These are phyloP conservation scores for Closterium sp. DNA, from an alignment of 139 green algal genomes.

Conservation along the genomic window DNA sequence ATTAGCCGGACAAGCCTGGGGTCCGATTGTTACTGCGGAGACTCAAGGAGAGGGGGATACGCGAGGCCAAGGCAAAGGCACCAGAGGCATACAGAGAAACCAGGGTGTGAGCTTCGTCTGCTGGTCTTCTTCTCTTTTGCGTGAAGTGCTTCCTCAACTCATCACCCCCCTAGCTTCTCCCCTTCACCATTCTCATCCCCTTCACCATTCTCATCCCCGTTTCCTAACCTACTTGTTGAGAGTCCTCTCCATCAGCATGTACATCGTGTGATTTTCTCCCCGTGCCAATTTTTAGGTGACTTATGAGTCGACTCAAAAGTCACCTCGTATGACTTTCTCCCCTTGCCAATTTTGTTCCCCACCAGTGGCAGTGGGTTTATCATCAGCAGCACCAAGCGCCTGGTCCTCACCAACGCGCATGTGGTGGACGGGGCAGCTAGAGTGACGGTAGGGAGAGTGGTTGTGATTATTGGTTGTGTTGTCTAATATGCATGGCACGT, in stretches of 20 bases:
- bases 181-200: background rate
- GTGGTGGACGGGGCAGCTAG: background rate
- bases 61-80: background rate
- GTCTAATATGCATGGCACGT: too few species aligned
- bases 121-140: too few species aligned
- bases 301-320: too few species aligned
- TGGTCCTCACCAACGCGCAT: background rate
- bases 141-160: background rate
- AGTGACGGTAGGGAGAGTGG: background rate
- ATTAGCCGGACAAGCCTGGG: background rate
- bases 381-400: background rate
- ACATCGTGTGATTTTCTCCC: too few species aligned
- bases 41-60: background rate
- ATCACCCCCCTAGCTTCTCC: background rate
- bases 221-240: too few species aligned
- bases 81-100: background rate
- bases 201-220: too few species aligned
- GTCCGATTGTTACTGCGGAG: background rate
- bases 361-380: background rate
- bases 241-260: too few species aligned
- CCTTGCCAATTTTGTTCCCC: background rate
- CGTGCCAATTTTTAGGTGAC: too few species aligned
- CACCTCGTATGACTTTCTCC: too few species aligned
- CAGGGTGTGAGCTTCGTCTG: background rate
- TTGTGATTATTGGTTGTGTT: too few species aligned